Percentiles rank a stretch among this genome's conserved stretches.
Evolutionary conservation across 805 yeast genomes (phyloP).

Genomic region (Starmerella etchellsii): DNA sequence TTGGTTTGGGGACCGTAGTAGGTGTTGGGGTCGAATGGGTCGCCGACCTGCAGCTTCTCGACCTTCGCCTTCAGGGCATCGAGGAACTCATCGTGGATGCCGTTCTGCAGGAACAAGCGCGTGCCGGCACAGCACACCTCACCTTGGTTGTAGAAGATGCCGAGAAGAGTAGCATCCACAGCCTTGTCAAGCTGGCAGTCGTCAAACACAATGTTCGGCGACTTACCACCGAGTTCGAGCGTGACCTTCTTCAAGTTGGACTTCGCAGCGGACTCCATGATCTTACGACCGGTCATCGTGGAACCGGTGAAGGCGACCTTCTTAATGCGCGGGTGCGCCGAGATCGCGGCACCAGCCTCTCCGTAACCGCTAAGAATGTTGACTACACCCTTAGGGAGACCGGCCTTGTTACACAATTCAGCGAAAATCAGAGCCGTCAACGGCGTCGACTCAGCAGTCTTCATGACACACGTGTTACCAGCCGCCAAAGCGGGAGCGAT

Average conservation of each 20-base stretch:
- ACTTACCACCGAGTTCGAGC: conserved; percentile 90
- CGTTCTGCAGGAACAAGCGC: conserved; percentile 75
- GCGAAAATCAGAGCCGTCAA: conserved; percentile 47
- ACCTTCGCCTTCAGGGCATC: conserved; percentile 42
- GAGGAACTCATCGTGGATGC: conserved; percentile 62
- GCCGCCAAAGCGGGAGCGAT: conserved; percentile 73
- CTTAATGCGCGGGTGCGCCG: conserved; percentile 52
- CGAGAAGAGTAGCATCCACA: conserved; percentile 56
- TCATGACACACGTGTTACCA: conserved; percentile 60
- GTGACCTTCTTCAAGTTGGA: conserved; percentile 71
- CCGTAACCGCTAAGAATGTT: conserved; percentile 65
- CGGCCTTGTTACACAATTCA: conserved; percentile 43
- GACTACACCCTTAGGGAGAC: conserved; percentile 65
- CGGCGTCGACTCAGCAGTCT: conserved; percentile 68
- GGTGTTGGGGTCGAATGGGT: conserved; percentile 60
- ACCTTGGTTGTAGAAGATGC: conserved; percentile 87
- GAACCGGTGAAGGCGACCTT: conserved; percentile 93
- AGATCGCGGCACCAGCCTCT: conserved; percentile 50
- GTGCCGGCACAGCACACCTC: conserved; percentile 95
- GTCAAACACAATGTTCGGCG: conserved; percentile 76
- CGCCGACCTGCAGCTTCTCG: conserved; percentile 48
- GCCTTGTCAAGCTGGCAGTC: conserved; percentile 75
- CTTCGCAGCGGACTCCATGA: conserved; percentile 59
- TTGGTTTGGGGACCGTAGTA: conserved; percentile 90
- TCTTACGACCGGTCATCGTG: conserved; percentile 70